Evolutionary conservation across 2,329 filamentous ascomycete species (phyloP), one percentile per base, ranked within the genome.

Genomic region (Fusarium setosum): DNA sequence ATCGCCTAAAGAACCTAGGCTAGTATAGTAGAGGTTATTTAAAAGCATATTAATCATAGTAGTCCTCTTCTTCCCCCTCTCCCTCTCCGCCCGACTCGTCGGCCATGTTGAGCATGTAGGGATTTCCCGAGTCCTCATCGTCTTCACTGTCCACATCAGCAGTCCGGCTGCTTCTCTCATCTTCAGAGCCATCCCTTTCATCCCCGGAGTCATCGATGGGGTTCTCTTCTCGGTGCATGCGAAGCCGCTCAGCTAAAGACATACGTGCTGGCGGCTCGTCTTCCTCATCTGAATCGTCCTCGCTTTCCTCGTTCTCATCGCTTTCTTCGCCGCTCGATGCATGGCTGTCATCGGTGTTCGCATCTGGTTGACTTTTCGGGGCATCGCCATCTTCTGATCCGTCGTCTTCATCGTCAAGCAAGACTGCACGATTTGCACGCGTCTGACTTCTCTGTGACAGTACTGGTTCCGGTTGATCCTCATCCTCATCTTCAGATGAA

Each of bases 41-140:
- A n/a, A 9, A 34, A 31, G 10, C n/a, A 20, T 10, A 13, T 56
- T 38, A 62, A 34, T 63, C 61, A n/a, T 58, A 57, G 40, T 68
- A 57, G 40, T 68, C 66, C 49, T 62, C 67, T 5, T 68, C 54
- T 32, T 62, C 49, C 18, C 55, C 58, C 11, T 73, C 70, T 2
- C 63, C 70, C n/a, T 70, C 71, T 8, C 70, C 72, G 3, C 74
- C 73, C 2, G 73, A 72, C 29, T 78, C 78, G 3, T 73, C 75
- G 0, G 77, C 77, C 74, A 79, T 76, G 17, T 66, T 65, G 41
- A 73, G 68, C 7, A 79, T 60, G 23, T 77, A 67, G 1, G 67
- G 75, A 17, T 72, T 69, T 2, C 69, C 70, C 6, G 69, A 69
- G 0, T 63, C 68, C 2, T 73, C 69, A 3, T 68, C 57, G 37